Base-by-base conservation (phyloP, 352 stramenopile species). In the Aphanomyces astaci region DNA sequence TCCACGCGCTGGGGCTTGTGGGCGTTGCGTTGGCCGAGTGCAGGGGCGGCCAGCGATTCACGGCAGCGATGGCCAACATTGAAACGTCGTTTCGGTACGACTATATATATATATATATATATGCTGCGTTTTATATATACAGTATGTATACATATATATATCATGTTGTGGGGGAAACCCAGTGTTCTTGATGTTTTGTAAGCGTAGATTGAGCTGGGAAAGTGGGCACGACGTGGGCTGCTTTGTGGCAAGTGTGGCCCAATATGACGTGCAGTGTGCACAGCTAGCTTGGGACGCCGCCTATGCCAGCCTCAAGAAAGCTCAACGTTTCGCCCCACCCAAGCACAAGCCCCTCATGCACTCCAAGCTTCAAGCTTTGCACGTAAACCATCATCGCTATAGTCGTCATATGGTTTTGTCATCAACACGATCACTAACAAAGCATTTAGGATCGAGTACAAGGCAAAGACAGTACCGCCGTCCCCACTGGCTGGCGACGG, bases 41-140 rank as follows among this genome's bases (percentile, higher is more conserved):
- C 32, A 36, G n/a, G n/a, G n/a, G 25, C 13, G 4, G 19, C 19
- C 24, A 28, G 9, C 27, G 43, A 31, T 68, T 33, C 5, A 57
- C 62, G 2, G 15, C 49, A 24, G 62, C 62, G 13, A 22, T 59
- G 10, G 28, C 62, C 11, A 31, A 68, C 43, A 11, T 68, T 17
- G 43, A 68, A n/a, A 68, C 32, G 39, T 25, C 40, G 4, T 40
- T 60, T 51, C 62, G 62, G 62, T 68, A 11, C 1, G 51, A 28
- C 36, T 7, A 43, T 53, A 11, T 24, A 4, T 24, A 10, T 53
- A 11, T 10, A 11, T 25, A 22, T 7, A 11, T 53, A n/a, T n/a
- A n/a, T n/a, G n/a, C n/a, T n/a, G n/a, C n/a, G n/a, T 49, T n/a
- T 49, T 49, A 15, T 10, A 56, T 24, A 28, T 30, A 11, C 31